Percentiles rank a stretch among this genome's conserved stretches.
Evolutionary conservation across 306 rosid species (phyloP).

Genomic region (Urtica urens): DNA sequence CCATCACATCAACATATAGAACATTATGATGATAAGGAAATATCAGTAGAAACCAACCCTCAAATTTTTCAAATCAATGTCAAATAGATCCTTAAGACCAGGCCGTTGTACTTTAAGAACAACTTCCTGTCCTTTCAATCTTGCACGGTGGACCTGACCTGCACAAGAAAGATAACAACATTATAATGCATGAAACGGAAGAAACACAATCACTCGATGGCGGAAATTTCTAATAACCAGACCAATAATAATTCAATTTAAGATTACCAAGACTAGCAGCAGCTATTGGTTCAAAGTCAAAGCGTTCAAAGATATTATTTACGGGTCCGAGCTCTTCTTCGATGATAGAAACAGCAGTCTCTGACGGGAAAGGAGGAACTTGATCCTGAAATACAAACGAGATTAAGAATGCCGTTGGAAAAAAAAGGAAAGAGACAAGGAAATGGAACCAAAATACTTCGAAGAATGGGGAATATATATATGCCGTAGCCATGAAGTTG

Average conservation of each 20-base stretch:
- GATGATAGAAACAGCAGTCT: conserved; percentile 64
- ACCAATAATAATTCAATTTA: conserved; percentile 9
- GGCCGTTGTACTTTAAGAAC: conserved; percentile 98
- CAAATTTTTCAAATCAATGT: conserved; percentile 87
- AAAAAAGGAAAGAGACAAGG: not conserved
- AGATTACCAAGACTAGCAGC: conserved; percentile 98
- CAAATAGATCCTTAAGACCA: conserved; percentile 92
- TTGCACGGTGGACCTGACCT: conserved; percentile 99
- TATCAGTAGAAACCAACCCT: conserved; percentile 56
- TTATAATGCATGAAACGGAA: conserved; percentile 11
- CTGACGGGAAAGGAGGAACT: conserved; percentile 98
- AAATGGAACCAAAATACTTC: not conserved
- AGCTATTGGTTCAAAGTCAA: conserved; percentile 93
- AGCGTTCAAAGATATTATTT: conserved; percentile 54
- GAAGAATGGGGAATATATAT: too few relatives aligned
- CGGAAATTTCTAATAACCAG: too few relatives aligned
- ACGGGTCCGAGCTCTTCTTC: conserved; percentile 93
- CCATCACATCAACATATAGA: conserved; percentile 8
- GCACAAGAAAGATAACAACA: conserved; percentile 21
- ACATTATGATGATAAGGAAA: conserved; percentile 1
- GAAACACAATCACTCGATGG: too few relatives aligned
- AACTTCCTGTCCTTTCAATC: conserved; percentile 67
- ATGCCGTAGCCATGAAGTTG: too few relatives aligned
- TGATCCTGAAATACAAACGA: conserved; percentile 59
- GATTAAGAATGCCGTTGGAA: conserved; percentile 7